A percentile compares a stretch with the other conserved stretches of the same genome.
Evolutionary conservation across 108 stramenopile species (phyloP).

Genomic region (Phaeodactylum tricornutum): DNA sequence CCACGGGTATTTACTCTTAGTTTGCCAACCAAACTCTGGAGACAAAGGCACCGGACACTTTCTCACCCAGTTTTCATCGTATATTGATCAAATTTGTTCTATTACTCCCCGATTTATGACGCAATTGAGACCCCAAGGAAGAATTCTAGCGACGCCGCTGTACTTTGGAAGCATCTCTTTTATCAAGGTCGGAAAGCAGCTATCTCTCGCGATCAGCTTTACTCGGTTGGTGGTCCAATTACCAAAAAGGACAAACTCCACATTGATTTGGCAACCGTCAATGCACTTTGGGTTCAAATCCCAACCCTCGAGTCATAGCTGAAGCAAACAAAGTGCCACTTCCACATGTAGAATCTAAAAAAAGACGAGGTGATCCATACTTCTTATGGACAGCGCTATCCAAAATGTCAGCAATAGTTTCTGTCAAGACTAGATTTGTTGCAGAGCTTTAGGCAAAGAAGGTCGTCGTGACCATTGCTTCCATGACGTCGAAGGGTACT

Average conservation of each 20-base stretch:
- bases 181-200: neutral
- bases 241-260: slow-evolving; percentile 18
- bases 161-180: neutral
- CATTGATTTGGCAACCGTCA: slow-evolving; percentile 30
- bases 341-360: slow-evolving; percentile 58
- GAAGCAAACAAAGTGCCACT: slow-evolving; percentile 58
- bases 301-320: slow-evolving; percentile 35
- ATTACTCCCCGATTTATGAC: neutral
- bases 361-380: slow-evolving; percentile 2
- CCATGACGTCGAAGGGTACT: too few relatives aligned
- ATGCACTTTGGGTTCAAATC: slow-evolving; percentile 50
- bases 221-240: too few relatives aligned
- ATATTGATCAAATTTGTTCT: too few relatives aligned
- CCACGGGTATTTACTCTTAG: neutral
- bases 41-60: neutral
- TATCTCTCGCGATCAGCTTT: neutral
- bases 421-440: slow-evolving; percentile 39
- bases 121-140: slow-evolving; percentile 45
- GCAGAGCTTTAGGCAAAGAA: slow-evolving; percentile 68
- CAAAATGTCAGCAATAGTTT: slow-evolving; percentile 36
- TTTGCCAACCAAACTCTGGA: neutral
- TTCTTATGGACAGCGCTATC: slow-evolving; percentile 2
- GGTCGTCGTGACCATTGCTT: slow-evolving; percentile 41
- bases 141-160: slow-evolving; percentile 50
- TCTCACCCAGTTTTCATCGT: too few relatives aligned